phyloP scores from a whole-genome alignment of 176 grass and related monocot genomes.

The Hsuehochloa calcarea region DNA sequence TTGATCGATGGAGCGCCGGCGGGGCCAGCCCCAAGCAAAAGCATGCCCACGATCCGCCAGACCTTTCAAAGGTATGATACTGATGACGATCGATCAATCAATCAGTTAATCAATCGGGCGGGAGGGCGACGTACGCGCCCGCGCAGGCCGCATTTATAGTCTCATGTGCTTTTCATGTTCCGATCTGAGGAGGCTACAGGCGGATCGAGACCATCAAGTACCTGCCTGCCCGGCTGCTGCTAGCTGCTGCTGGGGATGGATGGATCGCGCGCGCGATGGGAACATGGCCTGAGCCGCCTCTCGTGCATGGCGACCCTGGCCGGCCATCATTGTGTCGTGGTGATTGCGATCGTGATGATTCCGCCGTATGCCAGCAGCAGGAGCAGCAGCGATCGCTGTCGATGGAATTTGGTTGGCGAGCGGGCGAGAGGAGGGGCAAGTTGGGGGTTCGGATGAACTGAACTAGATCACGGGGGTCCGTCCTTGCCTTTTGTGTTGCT shows the following conservation, averaged over 20 bases:
- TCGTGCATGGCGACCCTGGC: constrained; percentile 8
- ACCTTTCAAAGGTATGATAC: not conserved
- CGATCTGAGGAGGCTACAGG: not conserved
- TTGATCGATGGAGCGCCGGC: not conserved
- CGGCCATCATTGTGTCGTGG: constrained; percentile 41
- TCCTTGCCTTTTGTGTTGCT: not conserved
- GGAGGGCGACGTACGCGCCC: not conserved
- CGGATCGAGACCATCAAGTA: not conserved
- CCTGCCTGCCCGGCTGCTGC: not conserved
- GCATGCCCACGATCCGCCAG: not conserved
- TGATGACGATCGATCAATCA: not conserved
- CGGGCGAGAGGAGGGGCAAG: not conserved
- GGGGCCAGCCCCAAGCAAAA: not conserved
- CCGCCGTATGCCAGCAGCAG: not conserved
- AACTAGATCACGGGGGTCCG: not conserved
- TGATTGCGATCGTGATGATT: not conserved
- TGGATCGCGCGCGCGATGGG: not conserved
- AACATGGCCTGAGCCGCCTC: not conserved
- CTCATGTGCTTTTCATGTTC: constrained; percentile 36
- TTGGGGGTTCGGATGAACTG: not conserved
- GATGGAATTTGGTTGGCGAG: not conserved
- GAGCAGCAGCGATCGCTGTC: constrained; percentile 9
- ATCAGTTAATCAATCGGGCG: not conserved
- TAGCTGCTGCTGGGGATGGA: not conserved
- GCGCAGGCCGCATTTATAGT: constrained; percentile 19